These are phyloP conservation scores for Suhomyces anneliseae DNA, from an alignment of 1,139 yeast species.

Conservation along the genomic window DNA sequence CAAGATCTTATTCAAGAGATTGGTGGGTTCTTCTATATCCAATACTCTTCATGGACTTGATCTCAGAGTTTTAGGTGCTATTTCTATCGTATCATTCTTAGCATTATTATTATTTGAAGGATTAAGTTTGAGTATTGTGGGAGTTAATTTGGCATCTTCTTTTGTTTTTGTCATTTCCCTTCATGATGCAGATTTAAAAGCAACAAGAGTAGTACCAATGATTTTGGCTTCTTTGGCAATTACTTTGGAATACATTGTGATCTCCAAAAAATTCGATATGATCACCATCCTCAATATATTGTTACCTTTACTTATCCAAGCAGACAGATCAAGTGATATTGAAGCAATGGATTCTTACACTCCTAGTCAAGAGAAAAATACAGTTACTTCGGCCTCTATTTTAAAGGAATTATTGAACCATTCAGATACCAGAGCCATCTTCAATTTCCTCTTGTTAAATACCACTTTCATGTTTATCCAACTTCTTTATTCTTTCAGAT, in stretches of 20 bases:
- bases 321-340: constrained; percentile 14
- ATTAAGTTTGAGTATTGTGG: constrained; percentile 22
- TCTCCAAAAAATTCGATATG: constrained; percentile 13
- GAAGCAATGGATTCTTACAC: constrained; percentile 1
- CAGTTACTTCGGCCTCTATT: constrained; percentile 16
- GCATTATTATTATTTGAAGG: constrained; percentile 4
- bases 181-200: constrained; percentile 24
- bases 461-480: constrained; percentile 94
- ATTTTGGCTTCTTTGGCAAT: constrained; percentile 20
- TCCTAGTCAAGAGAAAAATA: not conserved
- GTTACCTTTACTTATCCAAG: constrained; percentile 20
- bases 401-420: constrained; percentile 51
- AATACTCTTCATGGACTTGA: constrained; percentile 7
- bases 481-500: constrained; percentile 83
- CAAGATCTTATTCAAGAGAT: constrained; percentile 15
- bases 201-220: constrained; percentile 19
- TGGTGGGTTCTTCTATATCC: constrained; percentile 11
- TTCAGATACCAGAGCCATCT: constrained; percentile 83
- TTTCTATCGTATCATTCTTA: constrained; percentile 3
- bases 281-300: constrained; percentile 14
- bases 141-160: constrained; percentile 26
- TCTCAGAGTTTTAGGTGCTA: constrained; percentile 5
- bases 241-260: constrained; percentile 24
- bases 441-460: constrained; percentile 80
- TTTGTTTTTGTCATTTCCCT: constrained; percentile 26